Evolutionary conservation across 768 basidiomycete species (phyloP).

Genomic region (Pisolithus sp.): DNA sequence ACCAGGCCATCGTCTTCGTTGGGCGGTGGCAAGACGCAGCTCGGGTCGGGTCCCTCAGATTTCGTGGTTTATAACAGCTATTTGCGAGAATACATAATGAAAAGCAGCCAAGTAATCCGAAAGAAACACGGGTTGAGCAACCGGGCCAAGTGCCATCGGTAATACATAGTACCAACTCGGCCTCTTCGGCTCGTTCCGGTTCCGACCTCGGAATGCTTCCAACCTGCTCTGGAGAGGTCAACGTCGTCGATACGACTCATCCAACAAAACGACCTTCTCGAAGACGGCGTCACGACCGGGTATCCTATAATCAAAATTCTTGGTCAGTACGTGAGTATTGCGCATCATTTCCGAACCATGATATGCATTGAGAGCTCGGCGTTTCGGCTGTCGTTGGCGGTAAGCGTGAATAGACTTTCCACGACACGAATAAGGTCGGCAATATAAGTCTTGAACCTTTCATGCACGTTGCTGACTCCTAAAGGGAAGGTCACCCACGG

Average conservation of each 20-base stretch:
- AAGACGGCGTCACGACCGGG: not conserved
- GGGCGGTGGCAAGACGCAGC: too few relatives aligned
- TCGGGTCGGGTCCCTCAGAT: too few relatives aligned
- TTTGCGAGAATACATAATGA: too few relatives aligned
- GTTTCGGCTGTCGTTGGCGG: not conserved
- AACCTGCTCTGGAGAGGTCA: not conserved
- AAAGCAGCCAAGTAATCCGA: too few relatives aligned
- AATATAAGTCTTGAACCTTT: constrained; percentile 20
- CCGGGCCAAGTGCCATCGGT: too few relatives aligned
- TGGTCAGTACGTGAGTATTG: not conserved
- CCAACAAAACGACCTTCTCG: not conserved
- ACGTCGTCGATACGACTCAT: not conserved
- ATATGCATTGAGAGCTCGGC: not conserved
- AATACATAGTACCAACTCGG: too few relatives aligned
- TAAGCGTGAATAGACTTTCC: constrained; percentile 11
- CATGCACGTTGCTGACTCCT: constrained; percentile 1
- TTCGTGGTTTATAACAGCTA: too few relatives aligned
- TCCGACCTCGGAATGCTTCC: not conserved
- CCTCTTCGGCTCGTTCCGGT: not conserved
- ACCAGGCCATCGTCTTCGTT: too few relatives aligned
- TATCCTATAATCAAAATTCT: too few relatives aligned
- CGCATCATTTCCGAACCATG: not conserved
- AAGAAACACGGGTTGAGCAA: too few relatives aligned
- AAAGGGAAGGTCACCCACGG: not conserved
- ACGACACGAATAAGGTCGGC: constrained; percentile 17